Conservation (phyloP, 2,329 filamentous ascomycete species). For the Pezicula carpinea region DNA sequence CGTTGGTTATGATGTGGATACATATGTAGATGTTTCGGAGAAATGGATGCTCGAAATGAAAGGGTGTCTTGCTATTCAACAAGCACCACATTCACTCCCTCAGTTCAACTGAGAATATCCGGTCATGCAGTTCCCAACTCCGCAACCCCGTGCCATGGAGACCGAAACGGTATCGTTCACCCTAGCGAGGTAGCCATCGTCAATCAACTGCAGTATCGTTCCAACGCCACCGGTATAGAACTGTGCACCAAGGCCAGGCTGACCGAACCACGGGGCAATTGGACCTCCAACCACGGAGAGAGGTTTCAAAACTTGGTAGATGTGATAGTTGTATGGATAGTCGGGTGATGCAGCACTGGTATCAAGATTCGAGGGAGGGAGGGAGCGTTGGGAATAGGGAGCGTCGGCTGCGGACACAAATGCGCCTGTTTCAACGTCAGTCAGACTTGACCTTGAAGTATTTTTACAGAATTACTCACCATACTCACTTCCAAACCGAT, state of each 20-base stretch:
- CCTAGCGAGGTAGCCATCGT: conserved; percentile 28
- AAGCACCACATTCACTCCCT: no score
- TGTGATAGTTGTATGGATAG: conserved; percentile 44
- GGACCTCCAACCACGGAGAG: conserved; percentile 39
- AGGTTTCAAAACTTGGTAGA: conserved; percentile 38
- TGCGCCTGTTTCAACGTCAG: conserved; percentile 14
- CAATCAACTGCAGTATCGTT: conserved; percentile 30
- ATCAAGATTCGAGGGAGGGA: conserved; percentile 42
- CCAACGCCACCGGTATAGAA: conserved; percentile 9
- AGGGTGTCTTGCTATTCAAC: no score
- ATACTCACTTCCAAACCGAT: conserved; percentile 43
- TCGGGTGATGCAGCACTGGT: conserved; percentile 25
- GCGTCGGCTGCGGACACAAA: conserved; percentile 39
- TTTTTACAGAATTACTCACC: conserved; percentile 13
- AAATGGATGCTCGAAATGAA: no score
- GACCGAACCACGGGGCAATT: conserved; percentile 45
- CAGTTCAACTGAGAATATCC: no score
- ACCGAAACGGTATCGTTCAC: conserved; percentile 15
- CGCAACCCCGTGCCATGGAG: not conserved
- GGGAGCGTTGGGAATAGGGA: conserved; percentile 41
- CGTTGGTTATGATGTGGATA: no score
- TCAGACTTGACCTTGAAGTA: not conserved
- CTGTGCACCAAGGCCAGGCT: conserved; percentile 42
- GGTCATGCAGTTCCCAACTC: not conserved
- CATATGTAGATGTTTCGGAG: no score